phyloP scores from a whole-genome alignment of 371 early-diverging fungal species.

The Mortierella sp. region DNA sequence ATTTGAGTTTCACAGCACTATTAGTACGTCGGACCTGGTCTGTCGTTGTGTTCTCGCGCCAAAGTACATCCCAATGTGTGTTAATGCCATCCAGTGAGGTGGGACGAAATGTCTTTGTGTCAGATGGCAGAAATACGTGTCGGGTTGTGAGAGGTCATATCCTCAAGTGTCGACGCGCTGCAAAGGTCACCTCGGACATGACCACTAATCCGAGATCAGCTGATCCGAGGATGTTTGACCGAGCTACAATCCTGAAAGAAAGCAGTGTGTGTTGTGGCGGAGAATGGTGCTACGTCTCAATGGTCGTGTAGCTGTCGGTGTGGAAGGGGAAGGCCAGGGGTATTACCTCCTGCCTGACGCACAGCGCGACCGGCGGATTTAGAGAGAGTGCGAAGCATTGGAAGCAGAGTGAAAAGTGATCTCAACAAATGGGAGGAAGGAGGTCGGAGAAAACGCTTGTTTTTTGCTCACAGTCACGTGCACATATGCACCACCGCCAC shows the following conservation, averaged over 20 bases:
- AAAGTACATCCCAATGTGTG: background rate
- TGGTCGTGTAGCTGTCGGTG: too few relatives aligned
- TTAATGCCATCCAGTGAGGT: background rate
- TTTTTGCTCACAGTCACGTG: background rate
- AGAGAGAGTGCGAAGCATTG: conserved; percentile 31
- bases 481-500: too few relatives aligned
- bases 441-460: background rate
- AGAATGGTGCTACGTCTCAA: too few relatives aligned
- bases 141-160: background rate
- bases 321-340: background rate
- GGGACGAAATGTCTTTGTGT: too few relatives aligned
- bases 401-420: conserved; percentile 5
- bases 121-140: too few relatives aligned
- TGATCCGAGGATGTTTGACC: background rate
- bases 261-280: background rate
- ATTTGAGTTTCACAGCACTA: background rate
- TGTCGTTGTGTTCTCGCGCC: background rate
- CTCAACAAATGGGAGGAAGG: background rate
- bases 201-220: background rate
- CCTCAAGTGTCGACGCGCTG: background rate
- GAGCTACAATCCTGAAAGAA: background rate
- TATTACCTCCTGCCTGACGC: conserved; percentile 31
- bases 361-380: conserved; percentile 23
- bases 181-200: background rate
- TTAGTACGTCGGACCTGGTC: background rate